phyloP scores from a whole-genome alignment of 83 land plant genomes.

The Thuja plicata region DNA sequence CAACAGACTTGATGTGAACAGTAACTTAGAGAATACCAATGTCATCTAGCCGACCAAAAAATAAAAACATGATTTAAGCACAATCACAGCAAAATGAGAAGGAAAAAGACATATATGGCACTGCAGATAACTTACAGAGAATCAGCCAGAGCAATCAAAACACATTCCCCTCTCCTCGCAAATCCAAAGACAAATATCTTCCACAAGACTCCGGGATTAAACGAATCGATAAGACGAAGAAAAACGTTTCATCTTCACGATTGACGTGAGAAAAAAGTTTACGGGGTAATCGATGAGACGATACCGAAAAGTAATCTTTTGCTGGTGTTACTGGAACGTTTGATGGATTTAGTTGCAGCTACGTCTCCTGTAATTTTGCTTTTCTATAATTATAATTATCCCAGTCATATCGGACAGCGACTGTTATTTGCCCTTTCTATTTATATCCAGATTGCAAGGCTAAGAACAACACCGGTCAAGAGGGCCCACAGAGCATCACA shows the following conservation, averaged over 20 bases:
- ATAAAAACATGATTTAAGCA: neutral
- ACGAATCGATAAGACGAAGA: neutral
- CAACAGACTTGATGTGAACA: neutral
- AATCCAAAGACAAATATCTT: neutral
- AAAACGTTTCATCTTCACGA: neutral
- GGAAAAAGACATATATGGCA: neutral
- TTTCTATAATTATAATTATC: neutral
- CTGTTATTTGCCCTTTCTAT: neutral
- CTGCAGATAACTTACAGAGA: neutral
- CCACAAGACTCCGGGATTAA: neutral
- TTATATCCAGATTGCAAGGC: neutral
- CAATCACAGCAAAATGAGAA: neutral
- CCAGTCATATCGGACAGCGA: neutral
- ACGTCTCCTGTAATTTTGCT: neutral
- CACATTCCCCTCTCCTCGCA: neutral
- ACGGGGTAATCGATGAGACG: neutral
- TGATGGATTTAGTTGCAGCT: neutral
- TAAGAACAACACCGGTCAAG: neutral
- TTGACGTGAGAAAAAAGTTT: neutral
- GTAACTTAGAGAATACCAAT: neutral
- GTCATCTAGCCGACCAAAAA: neutral
- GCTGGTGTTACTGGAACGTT: neutral
- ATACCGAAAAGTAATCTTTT: no score
- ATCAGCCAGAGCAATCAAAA: neutral
- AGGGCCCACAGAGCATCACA: neutral